A percentile compares a stretch with the other conserved stretches of the same genome.
These are phyloP conservation scores for Chalciporus pseudorubinellus DNA, from an alignment of 768 basidiomycete genomes.

Conservation along the genomic window DNA sequence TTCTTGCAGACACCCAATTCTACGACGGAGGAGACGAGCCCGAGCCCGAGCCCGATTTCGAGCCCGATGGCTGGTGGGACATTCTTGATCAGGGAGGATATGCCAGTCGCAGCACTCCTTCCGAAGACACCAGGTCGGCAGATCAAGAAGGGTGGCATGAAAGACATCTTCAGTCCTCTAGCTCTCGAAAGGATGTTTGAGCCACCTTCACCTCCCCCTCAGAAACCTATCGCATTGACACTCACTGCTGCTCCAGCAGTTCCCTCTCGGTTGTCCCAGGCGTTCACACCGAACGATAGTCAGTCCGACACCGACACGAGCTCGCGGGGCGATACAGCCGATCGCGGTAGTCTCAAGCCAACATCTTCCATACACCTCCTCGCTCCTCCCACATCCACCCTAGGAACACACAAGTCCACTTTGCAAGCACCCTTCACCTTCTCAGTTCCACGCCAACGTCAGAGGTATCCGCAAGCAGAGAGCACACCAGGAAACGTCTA, in stretches of 20 bases:
- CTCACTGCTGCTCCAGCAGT: slow-evolving; percentile 30
- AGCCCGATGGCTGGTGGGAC: slow-evolving; percentile 56
- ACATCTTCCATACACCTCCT: slow-evolving; percentile 8
- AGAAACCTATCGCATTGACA: slow-evolving; percentile 17
- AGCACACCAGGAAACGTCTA: slow-evolving; percentile 48
- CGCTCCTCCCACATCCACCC: slow-evolving; percentile 15
- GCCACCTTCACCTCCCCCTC: slow-evolving; percentile 77
- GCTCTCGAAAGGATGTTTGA: slow-evolving; percentile 92
- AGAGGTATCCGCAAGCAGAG: slow-evolving; percentile 50
- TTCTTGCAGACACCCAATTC: slow-evolving; percentile 42
- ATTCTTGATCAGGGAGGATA: slow-evolving; percentile 71
- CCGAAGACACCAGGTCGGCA: slow-evolving; percentile 64
- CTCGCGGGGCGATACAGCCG: slow-evolving; percentile 9
- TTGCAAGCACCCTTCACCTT: slow-evolving; percentile 74
- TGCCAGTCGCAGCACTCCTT: slow-evolving; percentile 51
- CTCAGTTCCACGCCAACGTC: slow-evolving; percentile 49
- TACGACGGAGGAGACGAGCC: slow-evolving; percentile 28
- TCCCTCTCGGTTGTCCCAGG: slow-evolving; percentile 39
- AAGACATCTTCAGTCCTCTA: slow-evolving; percentile 85
- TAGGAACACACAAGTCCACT: slow-evolving; percentile 44
- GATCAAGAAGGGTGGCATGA: slow-evolving; percentile 56
- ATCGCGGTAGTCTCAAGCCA: slow-evolving; percentile 7
- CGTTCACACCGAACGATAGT: slow-evolving; percentile 31
- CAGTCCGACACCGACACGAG: slow-evolving; percentile 24
- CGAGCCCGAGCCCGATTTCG: too few species aligned